Base-by-base conservation (phyloP, 768 basidiomycete species). In the Suillus bovinus region DNA sequence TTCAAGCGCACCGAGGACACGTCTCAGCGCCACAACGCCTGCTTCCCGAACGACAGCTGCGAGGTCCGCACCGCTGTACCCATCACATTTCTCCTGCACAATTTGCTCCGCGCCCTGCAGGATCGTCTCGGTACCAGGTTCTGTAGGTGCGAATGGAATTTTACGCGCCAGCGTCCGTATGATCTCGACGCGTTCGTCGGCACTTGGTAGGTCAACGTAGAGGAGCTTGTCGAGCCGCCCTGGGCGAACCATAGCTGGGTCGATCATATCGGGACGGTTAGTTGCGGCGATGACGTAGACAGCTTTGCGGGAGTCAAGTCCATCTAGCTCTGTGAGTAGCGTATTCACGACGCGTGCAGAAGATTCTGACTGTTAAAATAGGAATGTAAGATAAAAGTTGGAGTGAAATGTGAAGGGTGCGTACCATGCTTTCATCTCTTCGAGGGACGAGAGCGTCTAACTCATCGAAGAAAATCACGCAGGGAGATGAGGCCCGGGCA, bases 211-310 rank as follows among this genome's bases (percentile, higher is more conserved):
- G 74, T 96, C 95, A 68, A 97, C 94, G 69, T 95, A 98, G 47
- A 97, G 82, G 6, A 96, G 82, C 73, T 97, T 97, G 78, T 97
- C 96, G 13, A 98, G 83, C 11, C 96, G 85, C 0, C 96, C 95
- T 0, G 96, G 96, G n/a, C 95, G 90, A 59, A 94, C 93, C 94
- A 96, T 96, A 8, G 96, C 95, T 1, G 95, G 96, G 71, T 98
- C 95, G 63, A 97, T 95, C 88, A 96, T 96, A 77, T 98, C 94
- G 1, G 95, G 95, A 14, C 95, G 82, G 74, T 96, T 98, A 34
- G 94, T 97, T 9, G 96, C 96, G 0, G 91, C 95, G 62, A 97
- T 93, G 47, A 98, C 94, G 69, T 94, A 96, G 62, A 97, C 93
- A 44, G 84, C 83, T 74, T 91, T 93, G 38, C 94, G 86, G 2